Percentiles rank a stretch among this genome's conserved stretches.
These are phyloP conservation scores for Hippophae rhamnoides DNA, from an alignment of 306 rosid genomes.

Conservation along the genomic window DNA sequence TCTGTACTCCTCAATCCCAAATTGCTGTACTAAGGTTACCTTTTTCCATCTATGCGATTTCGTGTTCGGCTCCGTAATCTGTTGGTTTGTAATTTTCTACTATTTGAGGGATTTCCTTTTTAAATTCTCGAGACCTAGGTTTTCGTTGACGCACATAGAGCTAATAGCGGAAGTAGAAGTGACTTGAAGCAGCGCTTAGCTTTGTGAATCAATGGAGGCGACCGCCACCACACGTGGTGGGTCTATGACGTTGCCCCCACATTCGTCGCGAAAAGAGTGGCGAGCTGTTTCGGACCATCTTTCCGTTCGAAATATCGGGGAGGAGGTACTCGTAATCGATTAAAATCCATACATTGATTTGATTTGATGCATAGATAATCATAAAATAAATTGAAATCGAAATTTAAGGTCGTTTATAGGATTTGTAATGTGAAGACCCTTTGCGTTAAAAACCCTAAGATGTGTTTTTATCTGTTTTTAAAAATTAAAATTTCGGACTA, in stretches of 20 bases:
- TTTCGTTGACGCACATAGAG: slow-evolving; percentile 9
- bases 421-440: background rate
- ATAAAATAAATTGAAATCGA: background rate
- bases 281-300: slow-evolving; percentile 81
- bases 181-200: slow-evolving; percentile 28
- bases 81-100: background rate
- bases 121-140: slow-evolving; percentile 32
- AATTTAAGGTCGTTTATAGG: slow-evolving; percentile 3
- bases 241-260: slow-evolving; percentile 47
- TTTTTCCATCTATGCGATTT: background rate
- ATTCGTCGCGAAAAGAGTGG: slow-evolving; percentile 66
- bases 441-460: background rate
- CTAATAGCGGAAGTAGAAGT: slow-evolving; percentile 16
- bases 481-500: slow-evolving; percentile 8
- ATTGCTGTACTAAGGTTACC: background rate
- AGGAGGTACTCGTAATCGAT: slow-evolving; percentile 51
- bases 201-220: slow-evolving; percentile 60
- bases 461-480: slow-evolving; percentile 5
- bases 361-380: slow-evolving; percentile 7
- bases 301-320: slow-evolving; percentile 47
- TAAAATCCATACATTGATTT: slow-evolving; percentile 28
- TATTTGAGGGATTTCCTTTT: slow-evolving; percentile 32
- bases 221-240: slow-evolving; percentile 58
- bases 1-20: slow-evolving; percentile 1
- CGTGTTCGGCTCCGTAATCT: slow-evolving; percentile 4